Base-by-base conservation (phyloP, 495 filamentous ascomycete species). In the Lasiosphaeris hirsuta region DNA sequence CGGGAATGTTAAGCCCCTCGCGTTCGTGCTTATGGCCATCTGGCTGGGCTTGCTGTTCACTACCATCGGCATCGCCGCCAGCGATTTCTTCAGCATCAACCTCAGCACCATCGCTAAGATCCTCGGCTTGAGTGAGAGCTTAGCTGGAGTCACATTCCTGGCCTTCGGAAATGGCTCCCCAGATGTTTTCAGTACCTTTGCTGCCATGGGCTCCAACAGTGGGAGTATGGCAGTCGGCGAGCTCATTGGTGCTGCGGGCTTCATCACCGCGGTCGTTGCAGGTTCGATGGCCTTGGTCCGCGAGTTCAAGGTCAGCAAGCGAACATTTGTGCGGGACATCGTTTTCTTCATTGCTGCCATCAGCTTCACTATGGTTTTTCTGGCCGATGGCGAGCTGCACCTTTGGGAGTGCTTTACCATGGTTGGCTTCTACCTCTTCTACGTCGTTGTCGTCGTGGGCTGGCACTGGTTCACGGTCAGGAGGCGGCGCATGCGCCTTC, bases 131-230 rank as follows among this genome's bases (percentile, higher is more conserved):
- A 96, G 91, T 67, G 93, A 99, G 74, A 96, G 89, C 67, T 83
- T 97, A 76, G 90, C 95, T 0, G 95, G 95, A 19, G 95, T 98
- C 14, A 99, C 95, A 1, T 96, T 99, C 63, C 78, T 97, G 49
- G 95, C 95, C 4, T 94, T 99, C 71, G 95, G 95, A 51, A 99
- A 99, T 74, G 95, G 95, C n/a, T 97, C 92, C 61, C 95, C 95
- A 0, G 95, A 99, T 72, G 92, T 99, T 14, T 99, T 99, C 71
- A 96, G 90, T 39, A 99, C 95, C 3, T 97, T 97, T 67, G 95
- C 93, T 33, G 95, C 95, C 56, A 97, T 99, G 92, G 86, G 86
- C 68, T 94, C 92, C 23, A 89, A 97, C 63, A 96, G 91, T 65
- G 95, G 92, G 3, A 96, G 92, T 72, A 80, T 99, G 72, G 95